Evolutionary conservation across 2,329 filamentous ascomycete species (phyloP).

Genomic region (Colletotrichum shisoi): DNA sequence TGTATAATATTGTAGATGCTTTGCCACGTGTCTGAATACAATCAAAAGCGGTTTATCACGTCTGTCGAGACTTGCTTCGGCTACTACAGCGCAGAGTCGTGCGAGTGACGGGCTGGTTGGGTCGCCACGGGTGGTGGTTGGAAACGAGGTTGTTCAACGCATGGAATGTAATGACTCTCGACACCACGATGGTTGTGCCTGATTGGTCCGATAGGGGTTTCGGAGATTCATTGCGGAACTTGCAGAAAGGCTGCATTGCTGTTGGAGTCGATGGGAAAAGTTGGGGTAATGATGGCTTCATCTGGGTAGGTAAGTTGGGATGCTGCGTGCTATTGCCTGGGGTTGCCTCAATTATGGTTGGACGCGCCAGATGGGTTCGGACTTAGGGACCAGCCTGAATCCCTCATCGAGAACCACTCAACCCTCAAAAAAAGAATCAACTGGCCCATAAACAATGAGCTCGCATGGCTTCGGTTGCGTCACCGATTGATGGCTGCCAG

Average conservation of each 20-base stretch:
- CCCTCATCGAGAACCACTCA: slow-evolving; percentile 17
- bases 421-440: neutral
- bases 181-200: slow-evolving; percentile 7
- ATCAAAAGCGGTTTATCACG: slow-evolving; percentile 13
- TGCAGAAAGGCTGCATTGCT: neutral
- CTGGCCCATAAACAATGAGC: neutral
- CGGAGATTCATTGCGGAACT: neutral
- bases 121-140: neutral
- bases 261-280: slow-evolving; percentile 11
- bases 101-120: neutral
- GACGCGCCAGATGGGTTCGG: neutral
- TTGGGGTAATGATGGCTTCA: slow-evolving; percentile 36
- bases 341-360: neutral
- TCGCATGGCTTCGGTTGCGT: slow-evolving; percentile 23
- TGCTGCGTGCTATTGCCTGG: slow-evolving; percentile 16
- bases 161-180: neutral
- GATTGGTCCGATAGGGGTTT: slow-evolving; percentile 16
- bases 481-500: neutral
- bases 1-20: slow-evolving; percentile 39
- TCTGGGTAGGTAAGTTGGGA: slow-evolving; percentile 9
- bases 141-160: slow-evolving; percentile 12
- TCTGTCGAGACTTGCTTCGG: neutral
- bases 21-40: slow-evolving; percentile 34
- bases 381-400: slow-evolving; percentile 4
- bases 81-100: neutral